These are phyloP conservation scores for Dicorynia guianensis DNA, from an alignment of 306 rosid species.

Conservation along the genomic window DNA sequence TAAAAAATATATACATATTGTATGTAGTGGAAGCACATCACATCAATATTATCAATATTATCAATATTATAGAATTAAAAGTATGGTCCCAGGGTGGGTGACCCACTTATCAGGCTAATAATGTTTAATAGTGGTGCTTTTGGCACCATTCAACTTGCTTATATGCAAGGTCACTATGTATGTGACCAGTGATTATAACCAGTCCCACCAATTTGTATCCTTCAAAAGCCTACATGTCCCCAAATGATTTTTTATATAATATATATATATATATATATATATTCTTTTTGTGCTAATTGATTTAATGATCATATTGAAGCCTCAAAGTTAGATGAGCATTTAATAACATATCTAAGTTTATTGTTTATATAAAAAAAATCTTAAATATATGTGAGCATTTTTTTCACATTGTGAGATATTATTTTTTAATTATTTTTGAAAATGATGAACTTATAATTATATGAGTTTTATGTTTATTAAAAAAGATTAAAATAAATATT, in stretches of 20 bases:
- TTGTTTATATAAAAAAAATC: too few species aligned
- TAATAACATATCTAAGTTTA: not conserved
- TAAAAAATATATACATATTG: too few species aligned
- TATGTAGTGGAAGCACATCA: slow-evolving; percentile 23
- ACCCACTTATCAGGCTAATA: slow-evolving; percentile 36
- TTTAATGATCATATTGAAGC: too few species aligned
- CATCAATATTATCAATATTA: slow-evolving; percentile 31
- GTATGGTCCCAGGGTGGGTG: slow-evolving; percentile 39
- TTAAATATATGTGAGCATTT: too few species aligned
- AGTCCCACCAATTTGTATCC: slow-evolving; percentile 28
- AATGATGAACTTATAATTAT: too few species aligned
- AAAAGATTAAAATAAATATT: too few species aligned
- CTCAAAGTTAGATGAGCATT: not conserved
- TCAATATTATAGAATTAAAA: slow-evolving; percentile 31
- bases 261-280: too few species aligned
- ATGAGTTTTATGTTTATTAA: too few species aligned
- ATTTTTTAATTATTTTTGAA: too few species aligned
- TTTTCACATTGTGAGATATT: too few species aligned
- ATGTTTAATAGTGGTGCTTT: slow-evolving; percentile 38
- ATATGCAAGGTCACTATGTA: slow-evolving; percentile 40
- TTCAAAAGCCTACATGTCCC: slow-evolving; percentile 37
- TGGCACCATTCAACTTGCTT: slow-evolving; percentile 25
- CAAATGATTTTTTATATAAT: slow-evolving; percentile 12
- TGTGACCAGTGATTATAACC: slow-evolving; percentile 42
- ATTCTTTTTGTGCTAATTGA: not conserved